Percentiles rank a stretch among this genome's conserved stretches.
Conservation (phyloP, 1,139 yeast species). For the Zygosaccharomyces pseudobailii region DNA sequence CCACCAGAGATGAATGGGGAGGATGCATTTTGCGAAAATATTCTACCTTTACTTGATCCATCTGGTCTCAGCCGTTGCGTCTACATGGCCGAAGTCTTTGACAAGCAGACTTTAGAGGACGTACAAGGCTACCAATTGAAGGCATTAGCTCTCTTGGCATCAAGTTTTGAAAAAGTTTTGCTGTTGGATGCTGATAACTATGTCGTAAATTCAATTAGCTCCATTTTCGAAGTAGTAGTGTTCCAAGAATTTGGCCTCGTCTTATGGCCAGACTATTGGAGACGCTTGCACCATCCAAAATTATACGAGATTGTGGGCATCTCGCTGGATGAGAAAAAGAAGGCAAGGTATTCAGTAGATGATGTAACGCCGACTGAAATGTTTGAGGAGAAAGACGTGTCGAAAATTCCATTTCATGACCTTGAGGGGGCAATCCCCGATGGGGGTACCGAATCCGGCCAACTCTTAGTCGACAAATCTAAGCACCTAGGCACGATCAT, state of each 20-base stretch:
- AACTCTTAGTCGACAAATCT: slow-evolving; percentile 61
- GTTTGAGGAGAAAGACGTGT: slow-evolving; percentile 28
- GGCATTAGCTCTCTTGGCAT: slow-evolving; percentile 68
- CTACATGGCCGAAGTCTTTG: slow-evolving; percentile 53
- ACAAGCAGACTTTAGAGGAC: slow-evolving; percentile 40
- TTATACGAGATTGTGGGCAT: slow-evolving; percentile 62
- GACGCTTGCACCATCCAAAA: slow-evolving; percentile 61
- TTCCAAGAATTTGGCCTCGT: slow-evolving; percentile 55
- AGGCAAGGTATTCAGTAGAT: slow-evolving; percentile 42
- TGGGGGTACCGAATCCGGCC: slow-evolving; percentile 83
- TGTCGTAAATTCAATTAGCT: slow-evolving; percentile 55
- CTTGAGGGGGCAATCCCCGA: slow-evolving; percentile 71
- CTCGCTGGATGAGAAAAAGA: slow-evolving; percentile 36
- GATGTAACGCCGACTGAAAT: slow-evolving; percentile 35
- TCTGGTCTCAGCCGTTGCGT: slow-evolving; percentile 55
- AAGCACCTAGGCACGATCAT: slow-evolving; percentile 62
- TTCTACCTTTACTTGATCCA: slow-evolving; percentile 55
- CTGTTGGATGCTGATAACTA: slow-evolving; percentile 73
- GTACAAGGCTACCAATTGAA: slow-evolving; percentile 76
- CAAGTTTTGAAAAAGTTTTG: slow-evolving; percentile 69
- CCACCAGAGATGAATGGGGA: slow-evolving; percentile 66
- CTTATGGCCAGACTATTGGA: slow-evolving; percentile 84
- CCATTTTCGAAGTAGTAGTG: slow-evolving; percentile 49
- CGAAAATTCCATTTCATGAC: slow-evolving; percentile 59
- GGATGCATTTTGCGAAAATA: slow-evolving; percentile 54